Evolutionary conservation across 2,329 filamentous ascomycete species (phyloP).

Genomic region (Claviceps humidiphila): DNA sequence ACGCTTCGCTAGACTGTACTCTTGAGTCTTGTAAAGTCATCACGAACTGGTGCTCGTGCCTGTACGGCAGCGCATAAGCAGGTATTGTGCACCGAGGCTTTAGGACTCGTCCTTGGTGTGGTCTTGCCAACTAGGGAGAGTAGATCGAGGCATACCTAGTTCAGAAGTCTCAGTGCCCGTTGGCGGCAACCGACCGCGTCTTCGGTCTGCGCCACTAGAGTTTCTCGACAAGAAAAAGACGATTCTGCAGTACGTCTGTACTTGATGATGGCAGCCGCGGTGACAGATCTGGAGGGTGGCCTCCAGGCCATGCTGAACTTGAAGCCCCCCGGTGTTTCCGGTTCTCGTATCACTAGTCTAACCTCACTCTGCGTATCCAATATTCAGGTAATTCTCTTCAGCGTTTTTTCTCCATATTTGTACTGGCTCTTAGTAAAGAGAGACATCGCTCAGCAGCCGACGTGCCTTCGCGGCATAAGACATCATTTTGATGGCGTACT

Average conservation of each 20-base stretch:
- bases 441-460: background rate
- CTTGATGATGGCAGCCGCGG: slow-evolving; percentile 58
- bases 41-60: background rate
- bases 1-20: slow-evolving; percentile 2
- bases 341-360: slow-evolving; percentile 78
- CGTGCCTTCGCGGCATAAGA: background rate
- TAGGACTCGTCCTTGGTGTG: background rate
- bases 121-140: background rate
- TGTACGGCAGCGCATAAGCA: background rate
- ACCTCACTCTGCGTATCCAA: slow-evolving; percentile 80
- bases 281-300: slow-evolving; percentile 81
- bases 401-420: background rate
- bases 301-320: slow-evolving; percentile 83
- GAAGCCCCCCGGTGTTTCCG: slow-evolving; percentile 89
- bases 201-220: background rate
- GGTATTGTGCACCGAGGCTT: background rate
- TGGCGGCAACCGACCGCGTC: background rate
- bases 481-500: slow-evolving; percentile 8
- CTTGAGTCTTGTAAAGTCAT: slow-evolving; percentile 6
- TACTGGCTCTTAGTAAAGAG: no score
- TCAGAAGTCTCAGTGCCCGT: background rate
- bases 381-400: slow-evolving; percentile 55
- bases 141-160: background rate
- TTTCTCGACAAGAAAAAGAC: background rate
- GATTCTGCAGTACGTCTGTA: slow-evolving; percentile 7